Evolutionary conservation across 2,329 filamentous ascomycete species (phyloP), one percentile per base, ranked within the genome.

Genomic region (Truncatella angustata): DNA sequence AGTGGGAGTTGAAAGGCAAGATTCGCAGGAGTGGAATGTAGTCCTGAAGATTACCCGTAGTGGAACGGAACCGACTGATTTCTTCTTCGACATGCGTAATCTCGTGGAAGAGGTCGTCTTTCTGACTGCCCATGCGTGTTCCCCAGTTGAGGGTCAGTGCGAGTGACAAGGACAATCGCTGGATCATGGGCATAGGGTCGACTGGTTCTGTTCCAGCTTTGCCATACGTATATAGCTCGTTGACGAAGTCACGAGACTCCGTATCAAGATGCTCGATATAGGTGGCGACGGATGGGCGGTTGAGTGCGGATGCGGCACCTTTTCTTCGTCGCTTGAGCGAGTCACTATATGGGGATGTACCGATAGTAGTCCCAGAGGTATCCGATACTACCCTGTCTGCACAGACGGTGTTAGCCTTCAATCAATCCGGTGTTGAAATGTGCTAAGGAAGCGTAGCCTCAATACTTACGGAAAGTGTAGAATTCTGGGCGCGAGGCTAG

Each of bases 231-330:
- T 88, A 74, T 35, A 93, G 76, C 60, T 93, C 88, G 56, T 83
- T 85, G 69, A 93, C 86, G 50, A 85, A 88, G n/a, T 82, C 79
- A 11, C 78, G 85, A 26, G 85, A 83, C 66, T 93, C 90, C 23
- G 91, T 81, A 59, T 93, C 89, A 48, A 93, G 84, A 59, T 91
- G 89, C 0, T 88, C 88, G 82, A 91, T 87, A 66, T 93, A 93
- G 0, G 84, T 85, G 61, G 90, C 86, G 1, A 89, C 82, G 0
- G 88, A 84, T 0, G 88, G 88, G 0, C 86, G 80, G 65, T 92
- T 92, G 20, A 93, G 77, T 0, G 90, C 88, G 0, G 88, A 90
- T 4, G 87, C 88, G 1, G 89, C 90, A 0, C 87, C 88, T 72
- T 91, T 92, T 56, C 89, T 82, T 10, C 88, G 81, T 21, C 78